phyloP scores from a whole-genome alignment of 139 green algal genomes.

The Closterium sp. region DNA sequence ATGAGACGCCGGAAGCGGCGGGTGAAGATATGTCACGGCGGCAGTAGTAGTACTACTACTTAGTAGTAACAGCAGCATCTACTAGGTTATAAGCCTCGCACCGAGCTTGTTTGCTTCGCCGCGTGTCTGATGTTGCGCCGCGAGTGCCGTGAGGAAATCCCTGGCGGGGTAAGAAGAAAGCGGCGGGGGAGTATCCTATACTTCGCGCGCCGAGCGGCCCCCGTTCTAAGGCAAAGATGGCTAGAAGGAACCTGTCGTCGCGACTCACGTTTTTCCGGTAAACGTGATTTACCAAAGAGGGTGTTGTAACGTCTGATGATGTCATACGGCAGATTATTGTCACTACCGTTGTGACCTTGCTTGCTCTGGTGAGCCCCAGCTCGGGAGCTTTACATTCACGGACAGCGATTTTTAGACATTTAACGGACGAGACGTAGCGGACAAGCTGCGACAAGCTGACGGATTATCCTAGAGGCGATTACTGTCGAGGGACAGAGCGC shows the following conservation, averaged over 20 bases:
- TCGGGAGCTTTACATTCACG: too few species aligned
- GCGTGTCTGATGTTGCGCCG: background rate
- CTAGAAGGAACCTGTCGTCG: too few species aligned
- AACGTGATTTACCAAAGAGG: too few species aligned
- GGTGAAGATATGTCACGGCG: background rate
- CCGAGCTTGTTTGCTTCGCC: background rate
- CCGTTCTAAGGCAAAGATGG: too few species aligned
- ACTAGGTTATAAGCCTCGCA: background rate
- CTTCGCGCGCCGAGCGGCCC: background rate
- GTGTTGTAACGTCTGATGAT: too few species aligned
- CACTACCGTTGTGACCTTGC: too few species aligned
- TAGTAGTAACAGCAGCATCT: background rate
- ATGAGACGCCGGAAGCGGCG: background rate
- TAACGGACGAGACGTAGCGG: too few species aligned
- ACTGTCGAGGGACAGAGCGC: background rate
- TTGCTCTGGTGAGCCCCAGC: too few species aligned
- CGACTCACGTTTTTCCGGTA: too few species aligned
- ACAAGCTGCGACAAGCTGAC: background rate
- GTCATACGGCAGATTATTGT: too few species aligned
- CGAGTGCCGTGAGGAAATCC: background rate
- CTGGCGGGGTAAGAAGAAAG: background rate
- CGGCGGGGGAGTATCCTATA: background rate
- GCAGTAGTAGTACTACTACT: background rate
- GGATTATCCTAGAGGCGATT: background rate
- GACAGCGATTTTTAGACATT: background rate